Base-by-base conservation (phyloP, 257 asterid species). In the Osmanthus fragrans region DNA sequence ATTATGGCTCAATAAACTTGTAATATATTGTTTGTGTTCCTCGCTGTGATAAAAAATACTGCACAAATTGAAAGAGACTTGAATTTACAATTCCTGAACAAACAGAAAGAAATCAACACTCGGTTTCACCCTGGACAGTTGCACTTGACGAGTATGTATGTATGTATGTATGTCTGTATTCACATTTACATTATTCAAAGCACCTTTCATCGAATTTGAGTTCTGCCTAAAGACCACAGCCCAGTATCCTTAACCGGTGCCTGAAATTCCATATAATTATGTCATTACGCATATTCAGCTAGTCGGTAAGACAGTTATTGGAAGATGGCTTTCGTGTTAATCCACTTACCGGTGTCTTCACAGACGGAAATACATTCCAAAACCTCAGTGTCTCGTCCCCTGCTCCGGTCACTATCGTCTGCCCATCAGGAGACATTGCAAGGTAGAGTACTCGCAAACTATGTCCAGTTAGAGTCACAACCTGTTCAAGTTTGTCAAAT, bases 341-440 rank as follows among this genome's bases (percentile, higher is more conserved):
- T n/a, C 64, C 36, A 86, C 96, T 84, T 84, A 95, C 98, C 6
- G 96, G 99, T 0, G 94, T 82, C 86, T 88, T 93, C 6, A 88
- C 78, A 0, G 97, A 92, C 68, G 99, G 99, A 82, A 92, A 96
- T 5, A 93, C 86, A 58, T 91, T 93, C 99, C 98, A 96, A 79
- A 93, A 96, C 75, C 97, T 87, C 71, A 96, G 85, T 0, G 98
- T 96, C 83, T 93, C 98, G n/a, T 96, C 98, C 36, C 98, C 98
- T 54, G 99, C 99, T 76, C 97, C 99, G 0, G 98, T 95, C 73
- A 95, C 98, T 73, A 95, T 93, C 9, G 99, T 93, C 98, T 94
- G 99, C 12, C 99, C 98, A 86, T 96, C 98, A 64, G 98, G 99
- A 78, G 99, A 93, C 90, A 85, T 87, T 40, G 99, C 99, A 67